Conservation (phyloP, 495 filamentous ascomycete genomes). For the Penicillium verhagenii region DNA sequence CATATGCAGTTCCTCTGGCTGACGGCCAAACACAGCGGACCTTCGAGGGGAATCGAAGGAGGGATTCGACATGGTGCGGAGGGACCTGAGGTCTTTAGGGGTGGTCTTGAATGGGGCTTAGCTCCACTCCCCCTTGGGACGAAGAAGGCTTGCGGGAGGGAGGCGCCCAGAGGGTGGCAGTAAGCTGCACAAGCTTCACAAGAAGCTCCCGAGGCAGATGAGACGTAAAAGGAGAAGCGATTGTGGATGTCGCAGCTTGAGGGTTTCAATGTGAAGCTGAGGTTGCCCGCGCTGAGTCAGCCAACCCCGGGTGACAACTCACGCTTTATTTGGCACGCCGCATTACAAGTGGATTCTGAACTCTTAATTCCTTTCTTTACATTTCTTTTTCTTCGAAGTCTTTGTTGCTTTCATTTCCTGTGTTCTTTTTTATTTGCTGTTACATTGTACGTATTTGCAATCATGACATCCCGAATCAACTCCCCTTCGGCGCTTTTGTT, state of each 20-base stretch:
- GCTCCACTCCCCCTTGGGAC: constrained; percentile 24
- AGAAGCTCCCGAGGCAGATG: constrained; percentile 1
- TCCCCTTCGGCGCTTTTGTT: constrained; percentile 42
- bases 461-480: constrained; percentile 25
- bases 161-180: neutral
- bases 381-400: neutral
- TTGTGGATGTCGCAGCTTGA: constrained; percentile 6
- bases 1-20: constrained; percentile 78
- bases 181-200: constrained; percentile 3
- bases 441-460: neutral
- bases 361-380: no score
- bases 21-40: constrained; percentile 48
- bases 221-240: constrained; percentile 2
- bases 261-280: constrained; percentile 6
- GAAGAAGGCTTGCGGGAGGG: constrained; percentile 4
- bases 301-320: constrained; percentile 6
- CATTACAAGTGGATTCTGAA: neutral
- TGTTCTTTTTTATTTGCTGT: neutral
- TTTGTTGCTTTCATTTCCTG: neutral
- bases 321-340: neutral
- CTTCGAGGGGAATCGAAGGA: constrained; percentile 57
- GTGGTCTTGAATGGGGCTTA: constrained; percentile 17
- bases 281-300: constrained; percentile 20
- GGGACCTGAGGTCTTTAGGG: constrained; percentile 14
- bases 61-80: constrained; percentile 43